These are phyloP conservation scores for Penicillium sclerotiorum DNA, from an alignment of 2,329 filamentous ascomycete species.

Conservation along the genomic window DNA sequence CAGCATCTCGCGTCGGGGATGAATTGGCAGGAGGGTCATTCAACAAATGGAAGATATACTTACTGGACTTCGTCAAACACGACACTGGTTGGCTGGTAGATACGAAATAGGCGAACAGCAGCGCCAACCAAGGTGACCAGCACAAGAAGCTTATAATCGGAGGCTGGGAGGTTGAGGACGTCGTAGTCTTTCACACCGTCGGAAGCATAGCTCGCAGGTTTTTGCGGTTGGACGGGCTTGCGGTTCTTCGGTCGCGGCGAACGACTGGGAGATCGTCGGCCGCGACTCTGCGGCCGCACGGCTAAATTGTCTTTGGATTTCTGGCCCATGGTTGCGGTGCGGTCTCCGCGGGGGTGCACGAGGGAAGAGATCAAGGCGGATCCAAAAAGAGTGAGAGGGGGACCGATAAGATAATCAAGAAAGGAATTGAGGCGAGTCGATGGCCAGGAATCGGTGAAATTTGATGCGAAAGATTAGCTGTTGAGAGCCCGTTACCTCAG, in stretches of 20 bases:
- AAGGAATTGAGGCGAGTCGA: not conserved
- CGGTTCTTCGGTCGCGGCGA: slow-evolving; percentile 43
- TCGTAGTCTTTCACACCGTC: slow-evolving; percentile 77
- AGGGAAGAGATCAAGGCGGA: slow-evolving; percentile 3
- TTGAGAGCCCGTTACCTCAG: slow-evolving; percentile 20
- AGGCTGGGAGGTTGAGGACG: slow-evolving; percentile 80
- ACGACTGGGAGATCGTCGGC: slow-evolving; percentile 41
- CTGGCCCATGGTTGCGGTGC: slow-evolving; percentile 30
- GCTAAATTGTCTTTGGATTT: slow-evolving; percentile 39
- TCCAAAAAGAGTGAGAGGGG: not conserved
- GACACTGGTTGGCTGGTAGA: slow-evolving; percentile 93
- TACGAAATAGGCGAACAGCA: slow-evolving; percentile 85
- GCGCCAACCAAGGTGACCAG: slow-evolving; percentile 74
- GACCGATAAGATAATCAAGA: not conserved
- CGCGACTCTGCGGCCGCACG: slow-evolving; percentile 38
- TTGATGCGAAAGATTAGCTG: slow-evolving; percentile 12
- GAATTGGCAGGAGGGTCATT: not conserved
- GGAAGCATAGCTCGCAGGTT: slow-evolving; percentile 46
- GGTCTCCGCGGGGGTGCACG: slow-evolving; percentile 6
- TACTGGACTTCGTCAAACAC: slow-evolving; percentile 99
- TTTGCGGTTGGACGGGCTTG: slow-evolving; percentile 31
- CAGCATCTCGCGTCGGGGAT: not conserved
- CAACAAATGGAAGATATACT: slow-evolving; percentile 43
- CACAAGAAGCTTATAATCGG: slow-evolving; percentile 78
- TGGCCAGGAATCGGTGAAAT: slow-evolving; percentile 4